Evolutionary conservation across 306 rosid genomes (phyloP), one percentile per base, ranked within the genome.

Genomic region (Ochetophila trinervis): DNA sequence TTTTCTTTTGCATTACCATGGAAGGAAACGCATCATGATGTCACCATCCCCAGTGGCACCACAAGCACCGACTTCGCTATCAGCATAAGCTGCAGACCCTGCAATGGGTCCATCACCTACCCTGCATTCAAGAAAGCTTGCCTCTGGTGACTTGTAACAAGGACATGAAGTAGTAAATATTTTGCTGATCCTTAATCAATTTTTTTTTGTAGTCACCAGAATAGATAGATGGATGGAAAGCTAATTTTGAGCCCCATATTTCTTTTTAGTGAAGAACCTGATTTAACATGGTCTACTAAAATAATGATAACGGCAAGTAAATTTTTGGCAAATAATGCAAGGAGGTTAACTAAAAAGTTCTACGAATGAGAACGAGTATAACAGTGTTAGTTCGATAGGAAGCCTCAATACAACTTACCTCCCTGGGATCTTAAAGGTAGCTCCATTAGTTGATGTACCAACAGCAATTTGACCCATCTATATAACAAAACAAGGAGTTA

Each of bases 31-130:
- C 97, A 84, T 93, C 94, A 86, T 93, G 73, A 93, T 67, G 66
- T 93, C 94, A 37, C 96, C 97, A 75, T 93, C 97, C 68, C 97
- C 97, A 19, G 96, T 86, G 72, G 97, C 96, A 70, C 98, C 91
- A 68, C 97, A 89, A 24, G 90, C 98, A 45, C 96, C 99, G 19
- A 93, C 86, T 62, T 93, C 91, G 55, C 82, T 74, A 63, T 82
- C 83, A 8, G 86, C 97, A 53, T 93, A 87, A 48, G 97, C 85
- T 35, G 97, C 81, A 76, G 97, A 93, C 66, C 96, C 96, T 21
- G 72, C 87, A 63, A 93, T 87, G 23, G 96, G 98, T 52, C 98
- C 98, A 78, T 93, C 94, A 44, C 97, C 98, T 60, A 89, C 98
- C 84, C 96, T 89, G 78, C 66, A 77, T 77, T 71, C 65, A 24